Evolutionary conservation across 192 early-diverging fungal genomes (phyloP), one percentile per base, ranked within the genome.

Genomic region (Radiomyces spectabilis): DNA sequence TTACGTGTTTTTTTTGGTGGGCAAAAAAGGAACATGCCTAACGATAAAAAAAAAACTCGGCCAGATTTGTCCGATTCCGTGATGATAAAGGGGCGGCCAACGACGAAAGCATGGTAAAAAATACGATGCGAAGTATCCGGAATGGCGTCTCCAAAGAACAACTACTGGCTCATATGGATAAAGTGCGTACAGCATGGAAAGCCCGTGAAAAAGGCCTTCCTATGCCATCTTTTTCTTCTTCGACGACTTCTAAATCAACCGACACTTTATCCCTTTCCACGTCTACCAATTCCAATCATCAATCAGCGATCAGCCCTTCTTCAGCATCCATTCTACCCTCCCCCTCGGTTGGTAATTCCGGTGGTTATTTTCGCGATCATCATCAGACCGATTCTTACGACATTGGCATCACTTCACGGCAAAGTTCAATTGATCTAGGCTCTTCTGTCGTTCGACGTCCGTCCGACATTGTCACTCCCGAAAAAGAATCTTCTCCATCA

Each of bases 81-180:
- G 81, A 85, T 16, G 84, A 86, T 54, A 86, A 84, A 48, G 65
- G 57, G 13, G 71, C 63, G 21, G 71, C 78, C 0, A 79, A 83
- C 44, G 78, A 85, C 35, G 77, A 79, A 35, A 41, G 48, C 2
- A 64, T 63, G 1, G 51, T 83, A 1, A 65, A 74, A 27, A 57
- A 64, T 19, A 66, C 75, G 9, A 59, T 79, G 12, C 53, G 69
- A 24, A 61, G 53, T 34, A 60, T 82, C 25, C 55, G 66, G n/a
- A 53, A 78, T 27, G 65, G 64, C 16, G 80, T 86, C 1, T 71
- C 74, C 5, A 72, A 66, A 37, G 74, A 82, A 13, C 52, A 64
- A 25, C 33, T 70, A 19, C 33, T 70, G 5, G 35, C 49, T 0
- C 55, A 56, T 35, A 70, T 70, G 68, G 62, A 70, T 7, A 38